Evolutionary conservation across 2,329 filamentous ascomycete species (phyloP).

Genomic region (Colletotrichum eleusines): DNA sequence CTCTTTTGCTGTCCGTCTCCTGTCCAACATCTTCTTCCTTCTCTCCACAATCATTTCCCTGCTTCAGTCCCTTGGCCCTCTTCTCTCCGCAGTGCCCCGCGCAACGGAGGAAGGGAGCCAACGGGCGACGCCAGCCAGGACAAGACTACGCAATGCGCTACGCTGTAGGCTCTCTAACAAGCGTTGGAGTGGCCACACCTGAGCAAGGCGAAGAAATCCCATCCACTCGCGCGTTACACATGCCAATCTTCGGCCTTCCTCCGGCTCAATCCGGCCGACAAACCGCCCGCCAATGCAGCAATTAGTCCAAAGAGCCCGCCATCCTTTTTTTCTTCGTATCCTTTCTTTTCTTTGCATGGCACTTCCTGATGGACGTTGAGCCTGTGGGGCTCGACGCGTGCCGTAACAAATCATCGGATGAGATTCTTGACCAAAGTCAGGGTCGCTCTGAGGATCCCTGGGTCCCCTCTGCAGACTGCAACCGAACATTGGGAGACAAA

Average conservation of each 20-base stretch:
- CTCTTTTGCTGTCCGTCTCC: neutral
- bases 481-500: constrained; percentile 11
- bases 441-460: constrained; percentile 13
- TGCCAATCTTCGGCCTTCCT: constrained; percentile 24
- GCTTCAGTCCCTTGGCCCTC: constrained; percentile 17
- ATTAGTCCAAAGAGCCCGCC: constrained; percentile 4
- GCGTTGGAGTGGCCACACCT: constrained; percentile 8
- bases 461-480: constrained; percentile 25
- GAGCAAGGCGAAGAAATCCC: constrained; percentile 23
- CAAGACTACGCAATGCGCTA: constrained; percentile 24
- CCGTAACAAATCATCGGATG: constrained; percentile 14
- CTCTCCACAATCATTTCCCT: constrained; percentile 14
- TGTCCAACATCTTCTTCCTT: constrained; percentile 4
- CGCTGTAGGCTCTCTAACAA: neutral
- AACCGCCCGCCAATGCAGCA: constrained; percentile 13
- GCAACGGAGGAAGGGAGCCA: constrained; percentile 24
- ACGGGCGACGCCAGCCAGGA: constrained; percentile 19
- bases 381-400: constrained; percentile 19
- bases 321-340: neutral
- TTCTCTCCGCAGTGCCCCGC: constrained; percentile 34
- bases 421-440: neutral
- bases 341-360: neutral
- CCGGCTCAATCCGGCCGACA: constrained; percentile 32
- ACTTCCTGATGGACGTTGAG: constrained; percentile 7
- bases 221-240: constrained; percentile 23